Evolutionary conservation across 225 moss, liverwort and hornwort species (phyloP).

Genomic region (Physcomitrellopsis africana): DNA sequence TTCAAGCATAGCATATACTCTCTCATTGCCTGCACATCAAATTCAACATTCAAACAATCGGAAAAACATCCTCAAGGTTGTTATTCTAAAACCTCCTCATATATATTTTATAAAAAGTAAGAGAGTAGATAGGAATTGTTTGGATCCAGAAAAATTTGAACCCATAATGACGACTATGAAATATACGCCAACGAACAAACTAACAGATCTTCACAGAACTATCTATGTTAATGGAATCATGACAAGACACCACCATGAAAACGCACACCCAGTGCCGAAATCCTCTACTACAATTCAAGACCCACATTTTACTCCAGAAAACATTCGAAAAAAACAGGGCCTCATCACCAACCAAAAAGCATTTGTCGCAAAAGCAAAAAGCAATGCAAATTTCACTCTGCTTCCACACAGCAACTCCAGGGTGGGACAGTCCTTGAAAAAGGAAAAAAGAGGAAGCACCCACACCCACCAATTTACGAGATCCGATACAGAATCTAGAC

Average conservation of each 20-base stretch:
- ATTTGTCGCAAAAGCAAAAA: slow-evolving; percentile 4
- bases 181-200: not conserved
- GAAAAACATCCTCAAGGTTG: slow-evolving; percentile 1
- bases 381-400: not conserved
- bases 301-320: not conserved
- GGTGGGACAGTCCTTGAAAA: too few species aligned
- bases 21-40: slow-evolving; percentile 74
- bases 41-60: slow-evolving; percentile 12
- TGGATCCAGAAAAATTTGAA: not conserved
- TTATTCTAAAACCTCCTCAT: slow-evolving; percentile 3
- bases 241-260: not conserved
- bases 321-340: not conserved
- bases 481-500: not conserved
- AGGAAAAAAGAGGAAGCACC: not conserved
- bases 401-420: not conserved
- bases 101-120: not conserved
- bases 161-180: not conserved
- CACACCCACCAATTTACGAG: too few species aligned
- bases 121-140: not conserved
- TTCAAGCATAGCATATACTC: slow-evolving; percentile 92
- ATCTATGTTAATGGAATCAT: not conserved
- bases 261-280: not conserved
- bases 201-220: not conserved
- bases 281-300: not conserved
- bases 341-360: not conserved